A percentile compares a stretch with the other conserved stretches of the same genome.
Conservation (phyloP, 331 rosid genomes). For the Quercus tomentella region DNA sequence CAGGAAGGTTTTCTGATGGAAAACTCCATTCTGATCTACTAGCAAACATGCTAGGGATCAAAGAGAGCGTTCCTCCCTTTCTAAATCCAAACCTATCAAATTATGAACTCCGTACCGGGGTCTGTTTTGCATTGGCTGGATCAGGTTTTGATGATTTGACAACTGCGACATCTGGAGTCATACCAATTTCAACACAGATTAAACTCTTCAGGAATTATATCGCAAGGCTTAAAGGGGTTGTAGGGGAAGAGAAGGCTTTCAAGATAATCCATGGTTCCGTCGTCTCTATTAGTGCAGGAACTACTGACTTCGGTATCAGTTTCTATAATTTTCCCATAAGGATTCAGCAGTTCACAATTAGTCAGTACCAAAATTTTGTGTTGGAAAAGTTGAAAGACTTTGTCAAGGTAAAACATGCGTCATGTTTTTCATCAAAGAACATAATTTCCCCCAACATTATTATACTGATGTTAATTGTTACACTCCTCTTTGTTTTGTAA, state of each 20-base stretch:
- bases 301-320: constrained; percentile 52
- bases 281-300: constrained; percentile 48
- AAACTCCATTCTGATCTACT: constrained; percentile 42
- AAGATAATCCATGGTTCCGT: constrained; percentile 30
- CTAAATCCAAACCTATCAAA: constrained; percentile 22
- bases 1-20: constrained; percentile 59
- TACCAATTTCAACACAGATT: constrained; percentile 43
- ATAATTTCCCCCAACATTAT: not conserved
- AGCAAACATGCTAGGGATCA: constrained; percentile 32
- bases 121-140: constrained; percentile 30
- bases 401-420: constrained; percentile 36
- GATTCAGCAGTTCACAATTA: constrained; percentile 30
- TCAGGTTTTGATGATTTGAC: constrained; percentile 46
- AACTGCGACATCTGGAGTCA: constrained; percentile 14
- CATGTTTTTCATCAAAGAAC: not conserved
- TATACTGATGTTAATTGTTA: not conserved
- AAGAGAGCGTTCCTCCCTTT: constrained; percentile 33
- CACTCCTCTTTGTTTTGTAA: not conserved
- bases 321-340: constrained; percentile 51
- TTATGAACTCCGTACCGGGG: constrained; percentile 28
- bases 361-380: constrained; percentile 54
- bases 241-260: constrained; percentile 32
- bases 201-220: constrained; percentile 39
- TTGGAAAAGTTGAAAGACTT: constrained; percentile 32
- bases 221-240: constrained; percentile 25